A percentile compares a stretch with the other conserved stretches of the same genome.
phyloP scores from a whole-genome alignment of 805 yeast species.

The Kodamaea laetipori region DNA sequence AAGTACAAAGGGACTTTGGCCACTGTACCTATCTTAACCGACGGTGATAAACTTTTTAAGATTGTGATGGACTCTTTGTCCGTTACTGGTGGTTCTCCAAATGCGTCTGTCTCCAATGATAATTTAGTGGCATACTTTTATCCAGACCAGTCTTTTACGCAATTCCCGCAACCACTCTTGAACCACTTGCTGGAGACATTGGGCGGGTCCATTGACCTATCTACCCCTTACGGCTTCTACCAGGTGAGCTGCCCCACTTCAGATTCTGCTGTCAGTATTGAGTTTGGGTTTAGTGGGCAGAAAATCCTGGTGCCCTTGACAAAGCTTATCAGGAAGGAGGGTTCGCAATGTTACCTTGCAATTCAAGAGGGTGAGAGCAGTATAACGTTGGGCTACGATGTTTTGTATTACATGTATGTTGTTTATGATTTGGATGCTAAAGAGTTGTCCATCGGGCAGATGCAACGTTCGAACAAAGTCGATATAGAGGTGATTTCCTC shows the following conservation, averaged over 20 bases:
- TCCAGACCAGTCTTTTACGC: background rate
- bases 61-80: background rate
- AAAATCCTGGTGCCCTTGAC: constrained; percentile 11
- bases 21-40: constrained; percentile 34
- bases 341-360: background rate
- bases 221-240: background rate
- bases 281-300: constrained; percentile 5
- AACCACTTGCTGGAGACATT: background rate
- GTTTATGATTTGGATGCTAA: background rate
- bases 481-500: background rate
- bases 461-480: background rate
- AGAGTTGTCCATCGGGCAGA: background rate
- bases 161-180: background rate
- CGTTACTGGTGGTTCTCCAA: background rate
- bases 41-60: constrained; percentile 10
- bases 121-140: background rate
- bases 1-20: constrained; percentile 54
- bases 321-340: background rate
- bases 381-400: background rate
- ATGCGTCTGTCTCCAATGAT: background rate
- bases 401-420: background rate
- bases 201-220: background rate
- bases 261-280: background rate
- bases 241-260: background rate
- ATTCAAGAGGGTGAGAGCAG: background rate